Conservation (phyloP, 176 grass and related monocot species). For the Phyllostachys edulis region DNA sequence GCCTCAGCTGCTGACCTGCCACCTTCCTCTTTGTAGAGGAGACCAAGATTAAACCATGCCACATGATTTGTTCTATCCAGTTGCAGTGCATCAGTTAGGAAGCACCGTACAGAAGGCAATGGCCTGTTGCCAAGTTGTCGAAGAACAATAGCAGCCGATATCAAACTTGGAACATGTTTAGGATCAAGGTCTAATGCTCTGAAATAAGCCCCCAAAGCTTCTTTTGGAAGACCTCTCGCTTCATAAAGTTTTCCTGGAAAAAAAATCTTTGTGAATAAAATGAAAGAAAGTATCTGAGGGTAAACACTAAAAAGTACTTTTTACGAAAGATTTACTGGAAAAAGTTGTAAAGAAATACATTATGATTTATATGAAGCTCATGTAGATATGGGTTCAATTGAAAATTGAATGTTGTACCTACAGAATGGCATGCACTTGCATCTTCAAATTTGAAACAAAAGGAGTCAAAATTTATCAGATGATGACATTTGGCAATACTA, state of each 20-base stretch:
- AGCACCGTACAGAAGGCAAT: constrained; percentile 59
- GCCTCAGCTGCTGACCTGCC: constrained; percentile 57
- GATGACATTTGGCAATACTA: neutral
- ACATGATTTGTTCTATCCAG: constrained; percentile 79
- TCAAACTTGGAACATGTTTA: constrained; percentile 82
- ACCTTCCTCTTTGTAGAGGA: constrained; percentile 80
- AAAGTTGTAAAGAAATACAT: neutral
- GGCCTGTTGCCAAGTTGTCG: constrained; percentile 54
- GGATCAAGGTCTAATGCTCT: constrained; percentile 69
- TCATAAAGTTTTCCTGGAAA: constrained; percentile 82
- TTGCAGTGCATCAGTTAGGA: constrained; percentile 78
- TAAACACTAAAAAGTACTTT: neutral
- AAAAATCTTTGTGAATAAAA: constrained; percentile 30
- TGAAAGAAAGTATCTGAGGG: constrained; percentile 2
- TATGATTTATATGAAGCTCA: neutral
- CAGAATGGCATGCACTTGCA: neutral
- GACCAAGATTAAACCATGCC: constrained; percentile 93
- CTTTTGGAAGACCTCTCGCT: constrained; percentile 55
- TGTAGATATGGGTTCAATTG: neutral
- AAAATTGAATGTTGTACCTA: constrained; percentile 2
- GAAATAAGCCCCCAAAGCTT: constrained; percentile 73
- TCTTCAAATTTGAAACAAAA: constrained; percentile 6
- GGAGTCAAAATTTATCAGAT: neutral
- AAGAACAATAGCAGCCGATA: constrained; percentile 73
- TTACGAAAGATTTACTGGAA: constrained; percentile 7